Evolutionary conservation across 768 basidiomycete genomes (phyloP).

Genomic region (Rhizopogon vesiculosus): DNA sequence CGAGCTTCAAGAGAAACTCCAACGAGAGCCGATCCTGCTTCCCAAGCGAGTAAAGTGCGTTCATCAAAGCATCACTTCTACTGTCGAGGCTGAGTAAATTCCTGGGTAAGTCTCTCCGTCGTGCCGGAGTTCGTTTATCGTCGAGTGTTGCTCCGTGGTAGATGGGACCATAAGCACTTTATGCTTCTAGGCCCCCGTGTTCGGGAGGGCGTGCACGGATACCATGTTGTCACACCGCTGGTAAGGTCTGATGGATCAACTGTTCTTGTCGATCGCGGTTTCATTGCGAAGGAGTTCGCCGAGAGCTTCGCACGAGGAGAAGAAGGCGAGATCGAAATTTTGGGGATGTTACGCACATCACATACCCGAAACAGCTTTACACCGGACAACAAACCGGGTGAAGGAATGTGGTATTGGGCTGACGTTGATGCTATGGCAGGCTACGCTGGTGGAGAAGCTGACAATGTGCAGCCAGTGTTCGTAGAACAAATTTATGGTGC

Average conservation of each 20-base stretch:
- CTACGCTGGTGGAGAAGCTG: constrained; percentile 65
- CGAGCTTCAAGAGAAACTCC: constrained; percentile 86
- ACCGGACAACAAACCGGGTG: constrained; percentile 78
- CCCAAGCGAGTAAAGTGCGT: constrained; percentile 86
- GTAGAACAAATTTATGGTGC: constrained; percentile 89
- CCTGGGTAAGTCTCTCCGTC: constrained; percentile 49
- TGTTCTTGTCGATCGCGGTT: constrained; percentile 89
- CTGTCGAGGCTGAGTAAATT: constrained; percentile 14
- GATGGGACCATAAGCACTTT: constrained; percentile 72
- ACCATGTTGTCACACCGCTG: constrained; percentile 85
- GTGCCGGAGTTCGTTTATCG: constrained; percentile 89
- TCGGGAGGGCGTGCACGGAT: constrained; percentile 85
- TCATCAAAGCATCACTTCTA: constrained; percentile 11
- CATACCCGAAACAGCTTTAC: constrained; percentile 77
- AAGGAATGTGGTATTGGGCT: constrained; percentile 89
- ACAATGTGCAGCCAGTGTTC: constrained; percentile 80
- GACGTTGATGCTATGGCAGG: constrained; percentile 80
- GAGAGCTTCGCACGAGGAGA: constrained; percentile 30
- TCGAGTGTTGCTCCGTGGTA: constrained; percentile 74
- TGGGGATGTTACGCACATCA: constrained; percentile 84
- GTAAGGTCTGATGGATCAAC: constrained; percentile 76
- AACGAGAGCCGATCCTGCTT: constrained; percentile 69
- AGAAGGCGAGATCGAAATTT: constrained; percentile 59
- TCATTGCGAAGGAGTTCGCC: constrained; percentile 61
- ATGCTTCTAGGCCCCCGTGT: constrained; percentile 85